phyloP scores from a whole-genome alignment of 169 alveolate genomes.

The Cryptosporidium baileyi region DNA sequence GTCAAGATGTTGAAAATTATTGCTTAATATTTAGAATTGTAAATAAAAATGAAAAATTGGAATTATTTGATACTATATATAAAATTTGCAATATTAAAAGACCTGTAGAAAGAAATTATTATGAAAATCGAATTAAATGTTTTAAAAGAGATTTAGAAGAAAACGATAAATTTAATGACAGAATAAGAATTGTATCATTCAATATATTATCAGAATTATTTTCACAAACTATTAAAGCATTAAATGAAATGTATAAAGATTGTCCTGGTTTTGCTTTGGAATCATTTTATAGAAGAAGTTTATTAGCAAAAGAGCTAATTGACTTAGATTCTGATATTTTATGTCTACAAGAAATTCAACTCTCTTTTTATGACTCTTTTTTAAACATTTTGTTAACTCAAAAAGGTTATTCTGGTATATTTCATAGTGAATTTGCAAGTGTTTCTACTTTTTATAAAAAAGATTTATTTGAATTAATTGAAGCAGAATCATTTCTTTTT shows the following conservation, averaged over 20 bases:
- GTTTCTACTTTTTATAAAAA: slow-evolving; percentile 23
- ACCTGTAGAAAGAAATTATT: slow-evolving; percentile 11
- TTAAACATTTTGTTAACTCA: not conserved
- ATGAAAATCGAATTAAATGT: slow-evolving; percentile 12
- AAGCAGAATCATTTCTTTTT: slow-evolving; percentile 19
- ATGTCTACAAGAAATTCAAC: slow-evolving; percentile 62
- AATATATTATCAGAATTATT: slow-evolving; percentile 35
- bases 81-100: not conserved
- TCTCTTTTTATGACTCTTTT: slow-evolving; percentile 22
- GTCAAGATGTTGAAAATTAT: not conserved
- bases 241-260: slow-evolving; percentile 45
- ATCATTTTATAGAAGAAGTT: slow-evolving; percentile 58
- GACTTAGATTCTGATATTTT: slow-evolving; percentile 37
- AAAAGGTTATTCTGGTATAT: slow-evolving; percentile 30
- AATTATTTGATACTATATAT: slow-evolving; percentile 27
- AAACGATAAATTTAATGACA: not conserved
- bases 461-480: not conserved
- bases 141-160: not conserved
- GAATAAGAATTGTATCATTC: slow-evolving; percentile 41
- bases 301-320: slow-evolving; percentile 36
- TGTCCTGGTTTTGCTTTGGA: slow-evolving; percentile 40
- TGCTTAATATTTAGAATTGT: slow-evolving; percentile 30
- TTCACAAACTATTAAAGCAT: slow-evolving; percentile 49
- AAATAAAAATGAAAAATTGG: not conserved
- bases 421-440: not conserved